Percentiles rank a stretch among this genome's conserved stretches.
Evolutionary conservation across 306 rosid genomes (phyloP).

Genomic region (Begonia masoniana): DNA sequence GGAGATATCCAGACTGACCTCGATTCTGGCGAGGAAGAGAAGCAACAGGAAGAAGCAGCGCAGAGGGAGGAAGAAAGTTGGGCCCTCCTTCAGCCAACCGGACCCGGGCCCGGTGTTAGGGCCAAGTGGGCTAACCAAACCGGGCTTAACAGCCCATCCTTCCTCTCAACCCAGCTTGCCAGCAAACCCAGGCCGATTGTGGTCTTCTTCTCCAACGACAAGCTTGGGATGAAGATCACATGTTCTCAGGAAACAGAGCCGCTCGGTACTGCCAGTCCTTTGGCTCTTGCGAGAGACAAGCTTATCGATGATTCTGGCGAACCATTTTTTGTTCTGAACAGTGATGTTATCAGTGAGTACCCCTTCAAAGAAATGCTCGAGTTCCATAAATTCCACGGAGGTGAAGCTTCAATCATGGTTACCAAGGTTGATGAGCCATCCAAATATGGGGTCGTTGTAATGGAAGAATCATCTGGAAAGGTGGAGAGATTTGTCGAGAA

Average conservation of each 20-base stretch:
- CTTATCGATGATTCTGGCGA: conserved; percentile 68
- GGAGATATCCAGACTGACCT: too few species aligned
- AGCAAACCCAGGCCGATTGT: too few species aligned
- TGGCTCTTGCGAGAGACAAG: conserved; percentile 98
- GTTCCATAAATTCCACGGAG: conserved; percentile 88
- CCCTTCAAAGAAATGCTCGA: conserved; percentile 83
- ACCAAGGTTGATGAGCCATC: conserved; percentile 99
- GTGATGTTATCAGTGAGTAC: too few species aligned
- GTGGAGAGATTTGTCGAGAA: conserved; percentile 94
- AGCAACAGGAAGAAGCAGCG: too few species aligned
- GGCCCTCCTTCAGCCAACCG: too few species aligned
- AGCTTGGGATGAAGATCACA: conserved; percentile 86
- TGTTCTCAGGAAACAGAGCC: conserved; percentile 99
- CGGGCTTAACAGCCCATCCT: too few species aligned
- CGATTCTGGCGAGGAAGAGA: too few species aligned
- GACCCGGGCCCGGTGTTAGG: too few species aligned
- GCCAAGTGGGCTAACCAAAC: too few species aligned
- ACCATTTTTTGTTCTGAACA: conserved; percentile 96
- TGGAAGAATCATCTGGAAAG: conserved; percentile 75
- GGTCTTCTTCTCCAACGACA: conserved; percentile 67
- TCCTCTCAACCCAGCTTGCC: too few species aligned
- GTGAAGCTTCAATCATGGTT: conserved; percentile 98
- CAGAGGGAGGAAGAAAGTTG: too few species aligned
- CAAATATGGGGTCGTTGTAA: conserved; percentile 91
- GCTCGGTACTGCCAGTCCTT: conserved; percentile 94